phyloP scores from a whole-genome alignment of 208 protist species.

The Acanthamoeba royreba region DNA sequence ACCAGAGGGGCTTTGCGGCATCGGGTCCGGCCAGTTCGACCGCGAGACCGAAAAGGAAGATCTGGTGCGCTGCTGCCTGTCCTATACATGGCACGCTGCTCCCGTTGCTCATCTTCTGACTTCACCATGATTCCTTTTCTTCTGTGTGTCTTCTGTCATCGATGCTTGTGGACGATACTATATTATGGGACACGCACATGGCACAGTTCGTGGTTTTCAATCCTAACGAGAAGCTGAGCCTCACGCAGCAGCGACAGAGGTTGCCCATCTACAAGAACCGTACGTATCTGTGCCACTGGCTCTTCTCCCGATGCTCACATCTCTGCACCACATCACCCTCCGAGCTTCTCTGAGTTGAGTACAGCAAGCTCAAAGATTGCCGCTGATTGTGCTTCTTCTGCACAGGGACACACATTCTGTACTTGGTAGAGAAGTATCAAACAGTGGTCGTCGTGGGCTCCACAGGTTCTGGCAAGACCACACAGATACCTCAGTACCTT shows the following conservation, averaged over 20 bases:
- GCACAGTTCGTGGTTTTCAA: conserved; percentile 18
- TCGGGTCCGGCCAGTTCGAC: neutral
- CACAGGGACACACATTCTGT: conserved; percentile 60
- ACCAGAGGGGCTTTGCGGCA: neutral
- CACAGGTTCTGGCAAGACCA: conserved; percentile 89
- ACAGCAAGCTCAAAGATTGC: too few species aligned
- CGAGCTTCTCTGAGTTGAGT: too few species aligned
- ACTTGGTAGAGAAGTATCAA: conserved; percentile 67
- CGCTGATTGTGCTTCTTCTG: neutral
- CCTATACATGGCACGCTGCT: neutral
- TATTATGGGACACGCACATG: neutral
- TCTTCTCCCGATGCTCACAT: too few species aligned
- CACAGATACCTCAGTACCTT: conserved; percentile 89
- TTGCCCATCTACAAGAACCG: conserved; percentile 44
- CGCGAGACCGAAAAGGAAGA: conserved; percentile 23
- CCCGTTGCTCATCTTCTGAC: neutral
- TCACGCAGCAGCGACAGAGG: conserved; percentile 31
- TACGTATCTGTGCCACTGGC: neutral
- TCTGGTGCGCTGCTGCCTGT: neutral
- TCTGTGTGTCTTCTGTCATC: neutral
- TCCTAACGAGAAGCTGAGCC: conserved; percentile 35
- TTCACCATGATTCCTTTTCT: neutral
- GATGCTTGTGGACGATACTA: too few species aligned
- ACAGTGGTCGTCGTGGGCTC: conserved; percentile 80
- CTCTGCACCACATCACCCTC: too few species aligned